Conservation (phyloP, 139 green algal species). For the Desmodesmus armatus region DNA sequence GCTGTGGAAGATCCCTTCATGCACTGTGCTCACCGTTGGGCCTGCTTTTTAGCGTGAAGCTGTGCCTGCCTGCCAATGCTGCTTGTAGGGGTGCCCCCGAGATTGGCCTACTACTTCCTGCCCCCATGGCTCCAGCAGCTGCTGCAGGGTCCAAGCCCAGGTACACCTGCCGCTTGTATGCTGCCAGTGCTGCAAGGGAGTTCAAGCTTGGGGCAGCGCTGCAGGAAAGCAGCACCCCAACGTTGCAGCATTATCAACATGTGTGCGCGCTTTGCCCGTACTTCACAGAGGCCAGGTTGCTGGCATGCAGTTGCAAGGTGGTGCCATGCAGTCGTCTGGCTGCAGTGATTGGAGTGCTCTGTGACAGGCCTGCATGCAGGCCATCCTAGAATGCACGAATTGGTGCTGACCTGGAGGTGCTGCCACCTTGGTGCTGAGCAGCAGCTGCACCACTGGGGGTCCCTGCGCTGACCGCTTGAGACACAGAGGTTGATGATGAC, state of each 20-base stretch:
- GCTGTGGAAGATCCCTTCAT: not conserved
- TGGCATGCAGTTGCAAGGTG: not conserved
- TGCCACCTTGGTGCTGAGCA: not conserved
- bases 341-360: not conserved
- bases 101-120: not conserved
- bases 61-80: not conserved
- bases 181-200: conserved; percentile 25
- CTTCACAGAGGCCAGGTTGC: not conserved
- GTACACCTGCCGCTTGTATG: conserved; percentile 34
- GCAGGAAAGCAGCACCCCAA: not conserved
- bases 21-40: conserved; percentile 11
- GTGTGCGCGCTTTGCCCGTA: not conserved
- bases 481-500: not conserved
- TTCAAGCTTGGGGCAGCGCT: not conserved
- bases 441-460: not conserved
- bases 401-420: not conserved
- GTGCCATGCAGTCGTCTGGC: not conserved
- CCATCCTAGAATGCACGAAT: too few relatives aligned
- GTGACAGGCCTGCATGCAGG: not conserved
- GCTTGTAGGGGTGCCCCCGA: not conserved
- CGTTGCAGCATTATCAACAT: not conserved
- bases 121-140: not conserved
- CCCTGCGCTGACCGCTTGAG: not conserved
- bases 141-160: not conserved
- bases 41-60: conserved; percentile 25